phyloP scores from a whole-genome alignment of 768 basidiomycete species.

The Collybia mongolica region DNA sequence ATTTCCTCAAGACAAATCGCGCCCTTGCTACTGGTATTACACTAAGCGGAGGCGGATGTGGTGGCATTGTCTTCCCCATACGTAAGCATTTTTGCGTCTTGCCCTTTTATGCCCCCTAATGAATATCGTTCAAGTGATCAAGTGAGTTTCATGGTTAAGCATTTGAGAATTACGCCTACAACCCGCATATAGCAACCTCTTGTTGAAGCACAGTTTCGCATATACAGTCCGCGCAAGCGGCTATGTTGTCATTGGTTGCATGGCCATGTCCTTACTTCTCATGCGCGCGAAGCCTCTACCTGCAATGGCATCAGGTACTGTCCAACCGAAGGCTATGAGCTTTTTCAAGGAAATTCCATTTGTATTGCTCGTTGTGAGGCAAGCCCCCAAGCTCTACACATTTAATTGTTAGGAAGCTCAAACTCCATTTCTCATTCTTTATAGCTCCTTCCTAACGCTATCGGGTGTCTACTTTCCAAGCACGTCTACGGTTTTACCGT shows the following conservation, averaged over 20 bases:
- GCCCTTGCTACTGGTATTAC: conserved; percentile 44
- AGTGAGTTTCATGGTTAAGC: too few species aligned
- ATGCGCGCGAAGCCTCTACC: conserved; percentile 18
- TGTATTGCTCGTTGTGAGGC: conserved; percentile 23
- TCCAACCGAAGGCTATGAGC: conserved; percentile 21
- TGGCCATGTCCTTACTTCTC: conserved; percentile 25
- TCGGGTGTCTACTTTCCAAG: conserved; percentile 12
- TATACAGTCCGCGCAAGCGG: conserved; percentile 27
- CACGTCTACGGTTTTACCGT: conserved; percentile 8
- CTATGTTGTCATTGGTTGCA: conserved; percentile 21
- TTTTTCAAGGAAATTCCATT: conserved; percentile 32
- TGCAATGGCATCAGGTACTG: not conserved
- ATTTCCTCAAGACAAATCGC: conserved; percentile 35
- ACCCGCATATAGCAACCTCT: conserved; percentile 13
- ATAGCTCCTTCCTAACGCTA: conserved; percentile 5
- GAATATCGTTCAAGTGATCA: conserved; percentile 1
- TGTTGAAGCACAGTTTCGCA: conserved; percentile 22
- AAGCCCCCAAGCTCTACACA: too few species aligned
- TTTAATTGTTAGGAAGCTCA: too few species aligned
- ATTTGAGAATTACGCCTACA: too few species aligned
- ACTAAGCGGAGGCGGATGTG: conserved; percentile 31
- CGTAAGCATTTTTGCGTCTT: conserved; percentile 19
- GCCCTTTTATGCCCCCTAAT: not conserved
- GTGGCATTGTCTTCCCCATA: conserved; percentile 34
- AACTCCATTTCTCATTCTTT: conserved; percentile 8